A percentile compares a stretch with the other conserved stretches of the same genome.
Conservation (phyloP, 1,284 basidiomycete genomes). For the Malassezia sympodialis region DNA sequence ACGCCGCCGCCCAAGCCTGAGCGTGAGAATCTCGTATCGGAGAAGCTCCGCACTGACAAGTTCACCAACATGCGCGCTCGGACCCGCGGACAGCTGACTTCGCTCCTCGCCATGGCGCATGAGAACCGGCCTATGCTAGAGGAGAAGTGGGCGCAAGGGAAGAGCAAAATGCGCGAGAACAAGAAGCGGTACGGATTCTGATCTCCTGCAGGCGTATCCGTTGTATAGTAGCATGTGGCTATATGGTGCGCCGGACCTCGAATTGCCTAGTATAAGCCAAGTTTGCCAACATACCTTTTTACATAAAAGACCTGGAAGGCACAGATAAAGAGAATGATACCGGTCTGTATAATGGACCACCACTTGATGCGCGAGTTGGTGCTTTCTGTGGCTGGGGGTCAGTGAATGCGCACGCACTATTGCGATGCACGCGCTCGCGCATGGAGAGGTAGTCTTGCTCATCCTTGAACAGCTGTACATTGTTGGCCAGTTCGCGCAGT, state of each 20-base stretch:
- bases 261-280: constrained; percentile 13
- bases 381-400: constrained; percentile 49
- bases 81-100: constrained; percentile 36
- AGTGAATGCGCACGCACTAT: constrained; percentile 54
- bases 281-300: constrained; percentile 54
- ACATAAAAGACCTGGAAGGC: constrained; percentile 97
- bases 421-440: constrained; percentile 79
- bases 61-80: constrained; percentile 24
- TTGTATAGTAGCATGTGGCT: constrained; percentile 1
- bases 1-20: constrained; percentile 15
- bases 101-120: constrained; percentile 31
- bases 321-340: constrained; percentile 78
- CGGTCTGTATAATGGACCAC: constrained; percentile 88
- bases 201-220: not conserved
- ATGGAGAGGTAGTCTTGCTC: constrained; percentile 98
- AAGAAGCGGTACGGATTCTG: constrained; percentile 27
- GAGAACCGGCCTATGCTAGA: constrained; percentile 33
- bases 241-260: constrained; percentile 16
- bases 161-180: constrained; percentile 16
- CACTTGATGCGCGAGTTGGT: constrained; percentile 88
- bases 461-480: constrained; percentile 82
- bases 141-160: constrained; percentile 31
- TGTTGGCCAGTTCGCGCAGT: constrained; percentile 76
- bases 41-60: constrained; percentile 22
- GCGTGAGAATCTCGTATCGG: constrained; percentile 6